Evolutionary conservation across 495 filamentous ascomycete species (phyloP).

Genomic region (Darksidea phi): DNA sequence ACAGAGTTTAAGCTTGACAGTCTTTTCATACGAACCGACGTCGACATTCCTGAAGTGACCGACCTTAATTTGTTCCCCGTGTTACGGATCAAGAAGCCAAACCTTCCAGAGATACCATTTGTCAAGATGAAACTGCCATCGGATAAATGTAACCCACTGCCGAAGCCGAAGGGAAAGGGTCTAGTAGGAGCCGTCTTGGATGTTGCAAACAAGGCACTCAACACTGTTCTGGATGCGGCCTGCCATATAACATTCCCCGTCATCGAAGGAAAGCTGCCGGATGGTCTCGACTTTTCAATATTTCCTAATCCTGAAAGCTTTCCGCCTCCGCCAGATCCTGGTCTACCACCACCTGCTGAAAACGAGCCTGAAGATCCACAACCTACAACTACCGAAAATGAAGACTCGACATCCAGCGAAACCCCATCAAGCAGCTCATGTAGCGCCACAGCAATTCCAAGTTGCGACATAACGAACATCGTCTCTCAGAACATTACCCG

Average conservation of each 20-base stretch:
- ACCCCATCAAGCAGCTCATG: constrained; percentile 2
- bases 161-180: too few relatives aligned
- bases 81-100: neutral
- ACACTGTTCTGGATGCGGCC: too few relatives aligned
- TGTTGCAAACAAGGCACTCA: too few relatives aligned
- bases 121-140: constrained; percentile 10
- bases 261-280: neutral
- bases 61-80: constrained; percentile 4
- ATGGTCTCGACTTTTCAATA: constrained; percentile 3
- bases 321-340: neutral
- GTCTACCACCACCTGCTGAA: neutral
- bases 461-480: neutral
- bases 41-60: constrained; percentile 6
- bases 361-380: neutral
- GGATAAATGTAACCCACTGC: constrained; percentile 7
- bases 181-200: too few relatives aligned
- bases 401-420: neutral
- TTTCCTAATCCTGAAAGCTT: constrained; percentile 5
- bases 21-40: neutral
- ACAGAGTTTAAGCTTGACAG: neutral
- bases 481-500: neutral
- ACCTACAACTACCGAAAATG: neutral
- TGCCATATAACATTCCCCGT: too few relatives aligned
- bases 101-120: constrained; percentile 3
- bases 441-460: constrained; percentile 4